Evolutionary conservation across 192 early-diverging fungal species (phyloP), one percentile per base, ranked within the genome.

Genomic region (Jimgerdemannia lactiflua): DNA sequence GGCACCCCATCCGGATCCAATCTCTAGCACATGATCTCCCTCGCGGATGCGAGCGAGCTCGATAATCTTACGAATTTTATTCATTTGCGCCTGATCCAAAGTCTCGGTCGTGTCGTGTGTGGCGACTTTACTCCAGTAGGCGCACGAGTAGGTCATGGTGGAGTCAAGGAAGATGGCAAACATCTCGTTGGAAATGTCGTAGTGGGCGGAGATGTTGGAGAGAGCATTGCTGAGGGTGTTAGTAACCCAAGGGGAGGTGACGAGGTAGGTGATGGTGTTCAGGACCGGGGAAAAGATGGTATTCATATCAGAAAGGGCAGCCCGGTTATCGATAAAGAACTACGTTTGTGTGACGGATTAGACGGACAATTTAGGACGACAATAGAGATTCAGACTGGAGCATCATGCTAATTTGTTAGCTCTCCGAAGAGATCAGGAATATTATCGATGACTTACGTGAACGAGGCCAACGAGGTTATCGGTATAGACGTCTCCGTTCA

Each of bases 181-280:
- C 88, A 93, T 88, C 40, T 91, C 91, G 78, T 93, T 92, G 59
- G 88, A 89, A 67, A 93, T 82, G 74, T 93, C 92, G 79, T 93
- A 93, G 79, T 93, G 92, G 10, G 91, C 91, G 4, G 82, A 83
- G 54, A 93, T 88, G 73, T 93, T 93, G 78, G 69, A 80, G 8
- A 86, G 72, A 1, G 87, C 71, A 75, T 91, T 92, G 42, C 83
- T 71, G 69, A 92, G 76, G 1, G 90, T 88, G 79, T 93, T 93
- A 19, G 89, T 83, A 20, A 67, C 67, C 73, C 92, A 89, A 39
- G 80, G 86, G 11, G 87, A 83, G 78, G 81, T 84, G 11, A 88
- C 73, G 9, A 90, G 69, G 49, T 80, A 84, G 76, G 89, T 89
- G 65, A 92, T 73, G 63, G 84, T 65, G 65, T 73, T 76, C 79